phyloP scores from a whole-genome alignment of 2,329 filamentous ascomycete genomes.

The Botryotinia convoluta region DNA sequence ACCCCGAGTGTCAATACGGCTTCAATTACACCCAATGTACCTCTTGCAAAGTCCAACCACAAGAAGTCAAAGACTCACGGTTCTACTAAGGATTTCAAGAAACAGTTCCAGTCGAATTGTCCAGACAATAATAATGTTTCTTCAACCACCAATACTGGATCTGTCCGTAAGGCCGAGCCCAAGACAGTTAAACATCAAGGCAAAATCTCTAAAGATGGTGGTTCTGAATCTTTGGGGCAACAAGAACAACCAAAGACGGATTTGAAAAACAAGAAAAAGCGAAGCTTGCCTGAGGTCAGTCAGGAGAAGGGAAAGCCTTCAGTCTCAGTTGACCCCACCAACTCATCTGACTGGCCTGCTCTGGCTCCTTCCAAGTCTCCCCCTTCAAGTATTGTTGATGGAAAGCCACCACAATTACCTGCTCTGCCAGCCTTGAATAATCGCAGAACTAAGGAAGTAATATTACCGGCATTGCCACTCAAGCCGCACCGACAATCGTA shows the following conservation, averaged over 20 bases:
- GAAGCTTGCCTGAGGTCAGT: not conserved
- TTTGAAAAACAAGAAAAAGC: constrained; percentile 8
- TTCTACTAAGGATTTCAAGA: constrained; percentile 15
- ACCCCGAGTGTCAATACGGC: not conserved
- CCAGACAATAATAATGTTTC: constrained; percentile 19
- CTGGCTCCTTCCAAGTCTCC: constrained; percentile 26
- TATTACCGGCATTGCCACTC: constrained; percentile 14
- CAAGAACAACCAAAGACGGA: constrained; percentile 6
- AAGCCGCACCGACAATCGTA: constrained; percentile 12
- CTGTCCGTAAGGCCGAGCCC: constrained; percentile 24
- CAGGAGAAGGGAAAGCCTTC: not conserved
- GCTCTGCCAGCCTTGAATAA: constrained; percentile 14
- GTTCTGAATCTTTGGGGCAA: not conserved
- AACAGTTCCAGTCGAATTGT: constrained; percentile 3
- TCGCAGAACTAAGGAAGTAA: not conserved
- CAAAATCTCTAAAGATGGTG: not conserved
- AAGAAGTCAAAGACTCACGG: not conserved
- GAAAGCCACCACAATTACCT: constrained; percentile 22
- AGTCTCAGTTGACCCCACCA: constrained; percentile 2
- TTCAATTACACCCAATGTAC: not conserved
- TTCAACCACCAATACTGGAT: constrained; percentile 11
- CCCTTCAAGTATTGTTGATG: constrained; percentile 27
- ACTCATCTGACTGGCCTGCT: constrained; percentile 28
- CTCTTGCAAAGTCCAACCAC: not conserved
- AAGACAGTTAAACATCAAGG: not conserved